phyloP scores from a whole-genome alignment of 495 filamentous ascomycete species.

The Penicillium riverlandense region DNA sequence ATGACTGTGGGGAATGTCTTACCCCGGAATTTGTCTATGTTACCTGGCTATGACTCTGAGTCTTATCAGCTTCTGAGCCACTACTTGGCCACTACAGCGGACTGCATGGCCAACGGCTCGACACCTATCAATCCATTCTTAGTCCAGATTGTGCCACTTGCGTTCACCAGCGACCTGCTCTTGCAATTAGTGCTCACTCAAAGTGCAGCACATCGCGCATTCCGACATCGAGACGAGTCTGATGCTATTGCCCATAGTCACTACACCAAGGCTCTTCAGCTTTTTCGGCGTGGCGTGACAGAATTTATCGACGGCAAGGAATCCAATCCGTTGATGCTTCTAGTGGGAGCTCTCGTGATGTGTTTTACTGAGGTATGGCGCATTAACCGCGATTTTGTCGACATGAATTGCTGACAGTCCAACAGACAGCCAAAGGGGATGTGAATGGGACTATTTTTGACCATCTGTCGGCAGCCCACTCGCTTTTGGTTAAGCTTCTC shows the following conservation, averaged over 20 bases:
- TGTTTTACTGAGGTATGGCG: slow-evolving; percentile 31
- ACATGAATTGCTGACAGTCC: slow-evolving; percentile 1
- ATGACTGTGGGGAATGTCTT: slow-evolving; percentile 16
- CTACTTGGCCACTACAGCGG: slow-evolving; percentile 29
- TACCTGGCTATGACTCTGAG: slow-evolving; percentile 26
- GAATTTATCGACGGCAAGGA: slow-evolving; percentile 34
- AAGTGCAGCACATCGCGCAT: slow-evolving; percentile 31
- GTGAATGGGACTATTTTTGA: slow-evolving; percentile 34
- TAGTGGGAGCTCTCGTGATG: slow-evolving; percentile 30
- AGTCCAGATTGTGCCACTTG: slow-evolving; percentile 30
- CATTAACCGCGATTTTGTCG: neutral
- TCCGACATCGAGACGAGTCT: slow-evolving; percentile 25
- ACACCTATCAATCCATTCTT: slow-evolving; percentile 31
- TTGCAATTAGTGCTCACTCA: slow-evolving; percentile 31
- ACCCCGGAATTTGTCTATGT: slow-evolving; percentile 24
- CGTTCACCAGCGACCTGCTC: slow-evolving; percentile 29
- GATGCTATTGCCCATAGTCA: slow-evolving; percentile 28
- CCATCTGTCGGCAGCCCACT: slow-evolving; percentile 27
- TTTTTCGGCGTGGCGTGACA: slow-evolving; percentile 26
- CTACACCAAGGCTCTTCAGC: slow-evolving; percentile 25
- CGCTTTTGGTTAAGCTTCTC: slow-evolving; percentile 24
- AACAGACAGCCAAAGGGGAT: slow-evolving; percentile 31
- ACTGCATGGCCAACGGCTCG: slow-evolving; percentile 33
- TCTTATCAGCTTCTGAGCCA: slow-evolving; percentile 29
- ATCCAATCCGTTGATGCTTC: slow-evolving; percentile 26